A percentile compares a stretch with the other conserved stretches of the same genome.
phyloP scores from a whole-genome alignment of 2,329 filamentous ascomycete genomes.

The Corinectria fuckeliana region DNA sequence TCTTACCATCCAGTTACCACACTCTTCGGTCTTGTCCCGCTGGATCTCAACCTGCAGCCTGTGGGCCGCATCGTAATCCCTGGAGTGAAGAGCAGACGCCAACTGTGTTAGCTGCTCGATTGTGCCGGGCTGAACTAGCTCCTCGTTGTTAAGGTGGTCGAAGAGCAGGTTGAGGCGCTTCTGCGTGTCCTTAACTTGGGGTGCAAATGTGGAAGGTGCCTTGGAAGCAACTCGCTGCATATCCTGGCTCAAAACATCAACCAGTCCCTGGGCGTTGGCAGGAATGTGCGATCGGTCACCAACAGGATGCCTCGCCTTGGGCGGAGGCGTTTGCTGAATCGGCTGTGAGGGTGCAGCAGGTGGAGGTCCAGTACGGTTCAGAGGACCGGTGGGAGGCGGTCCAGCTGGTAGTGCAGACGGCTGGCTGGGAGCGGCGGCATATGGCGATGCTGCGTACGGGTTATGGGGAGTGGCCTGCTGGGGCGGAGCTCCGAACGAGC shows the following conservation, averaged over 20 bases:
- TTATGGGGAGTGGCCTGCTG: conserved; percentile 54
- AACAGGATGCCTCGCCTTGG: conserved; percentile 73
- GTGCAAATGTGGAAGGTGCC: conserved; percentile 84
- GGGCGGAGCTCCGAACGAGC: conserved; percentile 52
- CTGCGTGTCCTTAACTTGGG: conserved; percentile 91
- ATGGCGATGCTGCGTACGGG: conserved; percentile 68
- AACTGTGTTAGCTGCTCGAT: conserved; percentile 70
- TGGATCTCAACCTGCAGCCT: conserved; percentile 77
- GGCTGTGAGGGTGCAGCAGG: conserved; percentile 36
- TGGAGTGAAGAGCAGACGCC: conserved; percentile 69
- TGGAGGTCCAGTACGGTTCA: conserved; percentile 41
- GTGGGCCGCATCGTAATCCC: conserved; percentile 72
- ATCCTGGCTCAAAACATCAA: conserved; percentile 80
- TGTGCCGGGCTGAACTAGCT: conserved; percentile 82
- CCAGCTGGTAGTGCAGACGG: conserved; percentile 48
- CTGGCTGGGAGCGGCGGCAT: conserved; percentile 45
- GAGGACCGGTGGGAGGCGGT: conserved; percentile 46
- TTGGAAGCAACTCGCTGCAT: conserved; percentile 88
- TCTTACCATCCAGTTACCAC: conserved; percentile 87
- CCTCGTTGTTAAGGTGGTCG: conserved; percentile 95
- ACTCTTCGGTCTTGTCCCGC: conserved; percentile 78
- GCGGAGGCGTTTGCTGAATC: conserved; percentile 53
- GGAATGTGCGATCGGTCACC: conserved; percentile 94
- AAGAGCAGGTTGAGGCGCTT: conserved; percentile 94
- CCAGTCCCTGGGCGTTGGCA: conserved; percentile 74